Base-by-base conservation (phyloP, 306 rosid genomes). In the Vigna nakashimae region DNA sequence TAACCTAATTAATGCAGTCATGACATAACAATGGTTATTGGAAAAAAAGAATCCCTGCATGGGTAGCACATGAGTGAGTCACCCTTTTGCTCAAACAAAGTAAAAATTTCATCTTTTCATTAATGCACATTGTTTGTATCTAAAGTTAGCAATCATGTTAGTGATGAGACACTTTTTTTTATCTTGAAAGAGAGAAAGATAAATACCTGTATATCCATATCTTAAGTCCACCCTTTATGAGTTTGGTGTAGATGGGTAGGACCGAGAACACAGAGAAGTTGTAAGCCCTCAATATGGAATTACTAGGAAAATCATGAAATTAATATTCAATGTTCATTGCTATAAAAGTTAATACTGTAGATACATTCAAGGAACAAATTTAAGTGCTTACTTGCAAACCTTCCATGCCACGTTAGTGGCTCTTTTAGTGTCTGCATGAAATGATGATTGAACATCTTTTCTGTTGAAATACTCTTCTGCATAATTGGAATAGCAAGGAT, bases 141-240 rank as follows among this genome's bases (percentile, higher is more conserved):
- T 18, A 49, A 34, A 53, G 4, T 28, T 34, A 34, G 53, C 32
- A 8, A 14, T 42, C 17, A 7, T 9, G 24, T 36, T 36, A 6
- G 46, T 42, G 46, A 42, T 42, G 2, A 2, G 46, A 42, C 10
- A 8, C 13, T 42, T 2, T 9, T 2, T 9, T 11, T 9, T 2
- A 8, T 40, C 42, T 56, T 56, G 2, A 63, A 38, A 45, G 50
- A 63, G 24, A 16, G 30, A 40, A 22, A 22, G 7, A 40, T 8
- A 22, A 48, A 58, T 74, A 88, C 91, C 91, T 88, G 79, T 85
- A 88, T 71, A 88, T 60, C 91, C 91, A 88, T 51, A 88, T 86
- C 77, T 88, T 83, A 62, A 88, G 87, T 2, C 84, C 89, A 53
- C 89, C 86, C 79, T 83, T 83, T 64, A 72, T 71, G 84, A 88